Conservation (phyloP, 1,139 yeast genomes). For the Hyphopichia buzzinii region DNA sequence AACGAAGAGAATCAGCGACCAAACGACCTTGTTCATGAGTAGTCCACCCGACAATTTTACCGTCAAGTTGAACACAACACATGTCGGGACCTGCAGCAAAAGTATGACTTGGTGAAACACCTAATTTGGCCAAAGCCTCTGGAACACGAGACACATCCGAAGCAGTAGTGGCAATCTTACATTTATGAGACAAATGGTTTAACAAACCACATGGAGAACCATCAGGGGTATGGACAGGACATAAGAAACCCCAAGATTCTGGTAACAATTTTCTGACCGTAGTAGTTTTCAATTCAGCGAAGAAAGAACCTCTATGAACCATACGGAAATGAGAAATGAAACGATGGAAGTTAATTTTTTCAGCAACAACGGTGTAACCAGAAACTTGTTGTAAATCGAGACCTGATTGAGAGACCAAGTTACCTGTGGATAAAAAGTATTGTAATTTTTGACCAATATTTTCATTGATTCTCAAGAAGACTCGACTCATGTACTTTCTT, state of each 20-base stretch:
- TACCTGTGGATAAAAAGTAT: conserved; percentile 95
- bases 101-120: conserved; percentile 76
- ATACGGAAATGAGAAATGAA: conserved; percentile 96
- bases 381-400: conserved; percentile 96
- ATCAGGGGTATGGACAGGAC: conserved; percentile 99
- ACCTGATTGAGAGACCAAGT: conserved; percentile 94
- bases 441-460: conserved; percentile 94
- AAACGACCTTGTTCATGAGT: conserved; percentile 83
- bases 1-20: conserved; percentile 87
- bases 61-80: conserved; percentile 92
- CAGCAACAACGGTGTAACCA: conserved; percentile 98
- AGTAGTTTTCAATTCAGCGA: conserved; percentile 96
- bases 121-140: conserved; percentile 63
- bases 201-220: conserved; percentile 99
- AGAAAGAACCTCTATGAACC: conserved; percentile 99
- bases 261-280: conserved; percentile 95
- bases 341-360: conserved; percentile 94
- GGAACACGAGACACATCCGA: conserved; percentile 77
- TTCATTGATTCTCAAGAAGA: conserved; percentile 78
- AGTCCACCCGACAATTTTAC: conserved; percentile 91
- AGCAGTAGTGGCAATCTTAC: conserved; percentile 77
- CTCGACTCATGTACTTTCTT: conserved; percentile 76
- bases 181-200: conserved; percentile 94
- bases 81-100: conserved; percentile 85
- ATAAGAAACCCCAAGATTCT: conserved; percentile 97